Conservation (phyloP, 2,329 filamentous ascomycete genomes). For the Alternaria sp. region DNA sequence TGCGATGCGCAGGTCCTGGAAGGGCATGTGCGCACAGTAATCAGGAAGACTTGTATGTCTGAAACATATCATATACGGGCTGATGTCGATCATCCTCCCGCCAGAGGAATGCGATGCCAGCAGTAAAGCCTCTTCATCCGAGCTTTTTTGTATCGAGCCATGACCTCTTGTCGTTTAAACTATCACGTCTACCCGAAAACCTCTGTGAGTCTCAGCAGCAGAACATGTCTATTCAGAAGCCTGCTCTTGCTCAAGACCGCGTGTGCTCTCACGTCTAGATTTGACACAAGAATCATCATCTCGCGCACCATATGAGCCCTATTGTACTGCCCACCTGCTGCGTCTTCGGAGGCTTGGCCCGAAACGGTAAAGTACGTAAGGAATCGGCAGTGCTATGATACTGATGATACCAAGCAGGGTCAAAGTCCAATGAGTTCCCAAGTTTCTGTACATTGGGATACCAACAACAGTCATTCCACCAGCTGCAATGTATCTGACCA, state of each 20-base stretch:
- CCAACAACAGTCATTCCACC: conserved; percentile 51
- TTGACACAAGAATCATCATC: background rate
- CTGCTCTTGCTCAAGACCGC: background rate
- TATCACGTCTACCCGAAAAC: background rate
- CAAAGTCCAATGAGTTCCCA: conserved; percentile 44
- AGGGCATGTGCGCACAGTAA: background rate
- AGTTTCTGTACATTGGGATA: conserved; percentile 50
- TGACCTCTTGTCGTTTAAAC: fast-evolving
- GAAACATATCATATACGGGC: background rate
- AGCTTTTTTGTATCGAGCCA: background rate
- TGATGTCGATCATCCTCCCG: background rate
- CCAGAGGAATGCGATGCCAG: background rate
- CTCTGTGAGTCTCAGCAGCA: background rate
- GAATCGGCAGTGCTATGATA: conserved; percentile 46
- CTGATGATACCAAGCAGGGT: conserved; percentile 45
- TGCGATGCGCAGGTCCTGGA: background rate
- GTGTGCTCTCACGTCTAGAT: background rate
- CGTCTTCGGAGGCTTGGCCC: conserved; percentile 30
- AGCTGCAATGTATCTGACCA: conserved; percentile 51
- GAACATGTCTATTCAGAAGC: background rate
- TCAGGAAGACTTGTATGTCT: background rate
- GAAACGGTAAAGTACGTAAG: conserved; percentile 55
- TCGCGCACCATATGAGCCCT: background rate
- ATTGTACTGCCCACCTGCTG: conserved; percentile 4
- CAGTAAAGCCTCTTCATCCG: background rate